Base-by-base conservation (phyloP, 257 asterid species). In the Fraxinus quadrangulata region DNA sequence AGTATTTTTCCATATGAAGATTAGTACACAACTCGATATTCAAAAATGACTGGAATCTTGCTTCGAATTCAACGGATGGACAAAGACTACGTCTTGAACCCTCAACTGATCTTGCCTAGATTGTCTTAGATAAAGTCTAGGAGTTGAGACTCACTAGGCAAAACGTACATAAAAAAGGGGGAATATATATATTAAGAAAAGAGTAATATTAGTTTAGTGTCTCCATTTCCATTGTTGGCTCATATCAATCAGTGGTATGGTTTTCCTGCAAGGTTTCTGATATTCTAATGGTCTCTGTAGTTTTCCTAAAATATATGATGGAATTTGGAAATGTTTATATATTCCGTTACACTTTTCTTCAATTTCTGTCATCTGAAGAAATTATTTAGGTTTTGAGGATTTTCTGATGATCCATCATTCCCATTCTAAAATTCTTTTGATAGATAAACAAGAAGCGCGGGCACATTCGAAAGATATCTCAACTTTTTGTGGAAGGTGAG, bases 401-500 rank as follows among this genome's bases (percentile, higher is more conserved):
- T 51, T 51, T 73, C 19, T 85, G 66, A 82, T 70, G 21, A 39
- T 36, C 28, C 70, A 39, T 33, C 30, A 10, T 39, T 82, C 26
- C 47, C 56, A 30, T 4, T 30, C 68, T 59, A 49, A 6, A 30
- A 70, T 67, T 81, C 59, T 59, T 74, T 3, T 73, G 73, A 72
- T 71, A 94, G 98, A 81, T 80, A 92, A 88, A 84, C 97, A 90
- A 88, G 98, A 92, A 84, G 98, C 97, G 36, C 82, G 85, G 68
- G 97, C 94, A 74, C 82, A 94, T 83, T 82, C 97, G 3, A 94
- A 94, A 82, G 91, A 88, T 47, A 89, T 94, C 79, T 94, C 98
- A 71, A 78, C 93, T 80, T 95, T 91, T 78, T 95, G 98, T 84
- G 98, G 97, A 86, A 92, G 97, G 97, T 94, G 80, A 88, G 87